Evolutionary conservation across 441 rosid genomes (phyloP).

Genomic region (Omphalea diandra): DNA sequence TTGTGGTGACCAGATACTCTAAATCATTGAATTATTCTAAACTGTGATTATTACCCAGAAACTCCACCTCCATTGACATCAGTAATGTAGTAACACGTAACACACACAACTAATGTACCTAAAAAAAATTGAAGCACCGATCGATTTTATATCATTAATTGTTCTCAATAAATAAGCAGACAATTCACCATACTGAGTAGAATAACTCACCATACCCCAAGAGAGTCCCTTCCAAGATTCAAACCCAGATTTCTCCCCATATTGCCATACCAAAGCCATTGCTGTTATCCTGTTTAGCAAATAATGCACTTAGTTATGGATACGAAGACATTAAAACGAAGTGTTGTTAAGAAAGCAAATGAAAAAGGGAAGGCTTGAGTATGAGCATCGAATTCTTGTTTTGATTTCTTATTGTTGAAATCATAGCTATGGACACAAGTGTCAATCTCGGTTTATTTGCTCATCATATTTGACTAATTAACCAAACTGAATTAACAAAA

Average conservation of each 20-base stretch:
- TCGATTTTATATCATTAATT: neutral
- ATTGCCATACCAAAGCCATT: constrained; percentile 91
- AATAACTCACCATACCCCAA: constrained; percentile 83
- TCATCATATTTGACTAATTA: no score
- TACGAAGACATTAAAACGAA: neutral
- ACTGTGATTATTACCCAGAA: neutral
- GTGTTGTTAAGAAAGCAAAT: no score
- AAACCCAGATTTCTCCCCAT: constrained; percentile 79
- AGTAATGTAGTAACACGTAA: neutral
- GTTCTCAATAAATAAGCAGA: neutral
- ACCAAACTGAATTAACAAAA: neutral
- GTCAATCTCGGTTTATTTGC: neutral
- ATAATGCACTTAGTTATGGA: neutral
- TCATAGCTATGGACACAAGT: neutral
- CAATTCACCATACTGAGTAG: constrained; percentile 10
- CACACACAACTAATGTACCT: neutral
- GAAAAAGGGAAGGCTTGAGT: no score
- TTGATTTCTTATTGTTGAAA: no score
- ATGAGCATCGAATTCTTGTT: no score
- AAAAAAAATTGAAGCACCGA: constrained; percentile 10
- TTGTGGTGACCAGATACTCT: neutral
- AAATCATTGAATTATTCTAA: neutral
- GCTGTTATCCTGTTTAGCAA: constrained; percentile 59
- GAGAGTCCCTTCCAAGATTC: constrained; percentile 93
- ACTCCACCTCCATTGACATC: no score